Evolutionary conservation across 2,329 filamentous ascomycete genomes (phyloP).

Genomic region (Sclerotinia borealis): DNA sequence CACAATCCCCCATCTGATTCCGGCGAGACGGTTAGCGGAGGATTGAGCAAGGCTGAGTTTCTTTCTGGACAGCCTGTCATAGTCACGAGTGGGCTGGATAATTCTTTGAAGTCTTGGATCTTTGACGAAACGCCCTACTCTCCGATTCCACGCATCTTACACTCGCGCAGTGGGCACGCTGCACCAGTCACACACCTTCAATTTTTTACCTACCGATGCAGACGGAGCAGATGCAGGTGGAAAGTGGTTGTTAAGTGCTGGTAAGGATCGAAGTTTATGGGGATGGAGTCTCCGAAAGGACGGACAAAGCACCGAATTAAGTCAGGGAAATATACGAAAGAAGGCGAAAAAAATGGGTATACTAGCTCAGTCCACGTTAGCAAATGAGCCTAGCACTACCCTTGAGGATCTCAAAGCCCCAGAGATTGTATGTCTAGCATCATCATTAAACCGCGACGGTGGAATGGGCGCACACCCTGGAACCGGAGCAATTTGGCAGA

Average conservation of each 20-base stretch:
- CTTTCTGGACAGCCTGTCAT: conserved; percentile 83
- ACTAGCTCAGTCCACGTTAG: conserved; percentile 49
- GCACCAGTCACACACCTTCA: conserved; percentile 75
- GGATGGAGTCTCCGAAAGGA: conserved; percentile 93
- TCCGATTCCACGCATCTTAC: conserved; percentile 75
- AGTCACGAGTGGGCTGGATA: conserved; percentile 85
- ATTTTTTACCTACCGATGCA: conserved; percentile 79
- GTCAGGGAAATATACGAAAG: conserved; percentile 80
- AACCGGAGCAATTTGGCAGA: conserved; percentile 77
- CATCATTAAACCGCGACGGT: conserved; percentile 87
- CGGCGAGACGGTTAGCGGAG: conserved; percentile 57
- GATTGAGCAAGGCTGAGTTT: conserved; percentile 84
- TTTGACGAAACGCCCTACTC: conserved; percentile 91
- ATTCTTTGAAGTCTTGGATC: conserved; percentile 93
- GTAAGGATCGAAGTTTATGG: conserved; percentile 87
- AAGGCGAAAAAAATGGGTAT: conserved; percentile 86
- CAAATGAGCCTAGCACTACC: conserved; percentile 55
- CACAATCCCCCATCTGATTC: conserved; percentile 64
- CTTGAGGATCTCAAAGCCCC: conserved; percentile 79
- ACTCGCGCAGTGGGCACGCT: conserved; percentile 82
- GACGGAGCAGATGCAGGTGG: conserved; percentile 83
- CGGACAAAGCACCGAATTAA: conserved; percentile 88
- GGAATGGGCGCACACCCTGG: conserved; percentile 82
- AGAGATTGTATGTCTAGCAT: conserved; percentile 85
- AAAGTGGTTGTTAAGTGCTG: conserved; percentile 91